These are phyloP conservation scores for Fusarium abutilonis DNA, from an alignment of 2,329 filamentous ascomycete genomes.

Conservation along the genomic window DNA sequence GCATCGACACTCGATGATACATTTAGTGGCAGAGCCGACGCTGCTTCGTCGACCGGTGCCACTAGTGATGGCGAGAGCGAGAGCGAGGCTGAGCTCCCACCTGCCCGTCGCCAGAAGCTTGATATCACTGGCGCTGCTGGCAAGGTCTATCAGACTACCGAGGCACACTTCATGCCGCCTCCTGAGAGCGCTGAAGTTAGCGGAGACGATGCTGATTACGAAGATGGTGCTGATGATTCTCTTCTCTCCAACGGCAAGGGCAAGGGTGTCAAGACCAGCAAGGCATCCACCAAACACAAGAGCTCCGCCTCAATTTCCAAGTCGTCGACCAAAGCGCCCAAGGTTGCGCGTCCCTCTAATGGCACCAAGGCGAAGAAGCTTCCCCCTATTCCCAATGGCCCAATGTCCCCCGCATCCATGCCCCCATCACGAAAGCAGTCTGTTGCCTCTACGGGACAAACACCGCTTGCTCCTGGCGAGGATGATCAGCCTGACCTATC, in stretches of 20 bases:
- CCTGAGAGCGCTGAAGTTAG: slow-evolving; percentile 58
- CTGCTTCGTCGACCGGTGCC: slow-evolving; percentile 83
- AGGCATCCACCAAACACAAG: slow-evolving; percentile 55
- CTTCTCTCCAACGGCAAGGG: slow-evolving; percentile 53
- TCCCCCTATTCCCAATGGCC: slow-evolving; percentile 51
- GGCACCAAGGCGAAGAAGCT: slow-evolving; percentile 64
- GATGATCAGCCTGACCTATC: slow-evolving; percentile 94
- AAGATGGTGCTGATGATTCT: slow-evolving; percentile 49
- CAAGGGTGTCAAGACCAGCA: slow-evolving; percentile 54
- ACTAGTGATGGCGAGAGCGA: slow-evolving; percentile 81
- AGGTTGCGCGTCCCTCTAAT: slow-evolving; percentile 53
- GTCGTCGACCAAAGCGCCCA: slow-evolving; percentile 54
- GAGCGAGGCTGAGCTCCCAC: slow-evolving; percentile 69
- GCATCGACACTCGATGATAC: slow-evolving; percentile 94
- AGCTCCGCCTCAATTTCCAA: slow-evolving; percentile 48
- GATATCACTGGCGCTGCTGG: slow-evolving; percentile 56
- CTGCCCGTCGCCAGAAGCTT: slow-evolving; percentile 67
- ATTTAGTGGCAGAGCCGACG: slow-evolving; percentile 88
- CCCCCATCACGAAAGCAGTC: slow-evolving; percentile 81
- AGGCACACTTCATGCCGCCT: slow-evolving; percentile 63
- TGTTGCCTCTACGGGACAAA: slow-evolving; percentile 65
- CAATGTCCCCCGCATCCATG: slow-evolving; percentile 73
- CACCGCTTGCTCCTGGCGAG: slow-evolving; percentile 69
- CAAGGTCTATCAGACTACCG: slow-evolving; percentile 62
- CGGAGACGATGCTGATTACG: slow-evolving; percentile 50